These are phyloP conservation scores for Paraphoma chrysanthemicola DNA, from an alignment of 2,329 filamentous ascomycete genomes.

Conservation along the genomic window DNA sequence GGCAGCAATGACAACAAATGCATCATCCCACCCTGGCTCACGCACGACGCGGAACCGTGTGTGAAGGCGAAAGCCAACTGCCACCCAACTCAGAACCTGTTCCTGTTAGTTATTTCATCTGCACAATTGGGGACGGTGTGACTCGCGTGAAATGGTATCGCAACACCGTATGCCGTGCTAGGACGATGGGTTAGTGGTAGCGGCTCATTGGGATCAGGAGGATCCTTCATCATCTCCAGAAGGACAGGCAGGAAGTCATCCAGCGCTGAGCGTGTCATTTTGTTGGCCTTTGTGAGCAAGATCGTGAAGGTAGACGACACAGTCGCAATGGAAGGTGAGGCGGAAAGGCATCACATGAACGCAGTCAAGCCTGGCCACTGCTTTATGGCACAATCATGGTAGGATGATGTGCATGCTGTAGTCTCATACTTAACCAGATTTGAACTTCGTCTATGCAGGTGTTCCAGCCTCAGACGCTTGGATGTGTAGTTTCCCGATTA, in stretches of 20 bases:
- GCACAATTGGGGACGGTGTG: too few species aligned
- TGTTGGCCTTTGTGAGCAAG: background rate
- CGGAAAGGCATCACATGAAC: background rate
- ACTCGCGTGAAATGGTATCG: constrained; percentile 35
- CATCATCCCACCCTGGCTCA: constrained; percentile 44
- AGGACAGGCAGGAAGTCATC: constrained; percentile 22
- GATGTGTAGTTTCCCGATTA: background rate
- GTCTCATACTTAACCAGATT: background rate
- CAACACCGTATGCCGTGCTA: constrained; percentile 31
- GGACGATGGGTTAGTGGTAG: constrained; percentile 28
- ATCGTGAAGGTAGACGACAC: background rate
- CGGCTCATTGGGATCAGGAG: constrained; percentile 32
- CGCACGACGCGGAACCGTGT: constrained; percentile 33
- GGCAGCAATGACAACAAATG: constrained; percentile 38
- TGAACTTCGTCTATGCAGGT: background rate
- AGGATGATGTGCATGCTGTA: background rate
- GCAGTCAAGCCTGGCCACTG: background rate
- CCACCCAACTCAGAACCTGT: constrained; percentile 33
- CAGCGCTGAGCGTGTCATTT: background rate
- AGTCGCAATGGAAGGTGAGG: background rate
- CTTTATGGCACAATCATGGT: background rate
- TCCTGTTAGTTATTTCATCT: constrained; percentile 5
- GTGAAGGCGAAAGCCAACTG: constrained; percentile 35
- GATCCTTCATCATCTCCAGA: constrained; percentile 21
- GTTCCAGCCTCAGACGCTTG: background rate